phyloP scores from a whole-genome alignment of 331 rosid genomes.

The Telfairia occidentalis region DNA sequence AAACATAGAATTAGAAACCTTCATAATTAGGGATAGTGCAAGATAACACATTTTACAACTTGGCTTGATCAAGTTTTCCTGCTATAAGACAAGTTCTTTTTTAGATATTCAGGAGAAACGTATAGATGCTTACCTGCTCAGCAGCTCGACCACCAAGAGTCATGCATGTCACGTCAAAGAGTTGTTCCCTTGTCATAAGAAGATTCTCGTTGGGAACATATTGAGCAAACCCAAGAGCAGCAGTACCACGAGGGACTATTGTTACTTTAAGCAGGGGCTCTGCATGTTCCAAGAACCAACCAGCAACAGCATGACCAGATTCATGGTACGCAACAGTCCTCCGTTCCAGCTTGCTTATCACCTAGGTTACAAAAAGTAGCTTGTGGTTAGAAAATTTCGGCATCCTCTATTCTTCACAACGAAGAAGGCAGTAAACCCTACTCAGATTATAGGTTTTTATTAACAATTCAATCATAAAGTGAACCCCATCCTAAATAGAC shows the following conservation, averaged over 20 bases:
- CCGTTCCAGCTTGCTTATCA: constrained; percentile 77
- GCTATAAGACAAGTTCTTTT: not conserved
- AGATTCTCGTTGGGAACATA: constrained; percentile 85
- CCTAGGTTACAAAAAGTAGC: constrained; percentile 32
- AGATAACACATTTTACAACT: not conserved
- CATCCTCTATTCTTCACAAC: not conserved
- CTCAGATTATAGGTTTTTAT: not conserved
- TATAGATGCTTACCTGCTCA: constrained; percentile 58
- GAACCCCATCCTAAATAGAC: not conserved
- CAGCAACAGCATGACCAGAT: constrained; percentile 88
- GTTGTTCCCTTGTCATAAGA: constrained; percentile 89
- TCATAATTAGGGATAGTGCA: not conserved
- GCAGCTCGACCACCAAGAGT: constrained; percentile 97
- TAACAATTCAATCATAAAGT: not conserved
- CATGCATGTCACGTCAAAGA: constrained; percentile 88
- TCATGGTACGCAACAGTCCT: constrained; percentile 92
- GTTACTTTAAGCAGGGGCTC: constrained; percentile 84
- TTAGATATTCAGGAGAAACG: not conserved
- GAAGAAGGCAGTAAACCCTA: not conserved
- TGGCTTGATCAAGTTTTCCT: not conserved
- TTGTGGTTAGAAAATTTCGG: not conserved
- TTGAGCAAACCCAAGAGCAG: constrained; percentile 93
- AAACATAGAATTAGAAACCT: not conserved
- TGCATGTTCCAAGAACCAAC: constrained; percentile 88
- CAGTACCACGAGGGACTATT: constrained; percentile 91